Evolutionary conservation across 2,329 filamentous ascomycete genomes (phyloP), one percentile per base, ranked within the genome.

Genomic region (Trichophyton benhamiae): DNA sequence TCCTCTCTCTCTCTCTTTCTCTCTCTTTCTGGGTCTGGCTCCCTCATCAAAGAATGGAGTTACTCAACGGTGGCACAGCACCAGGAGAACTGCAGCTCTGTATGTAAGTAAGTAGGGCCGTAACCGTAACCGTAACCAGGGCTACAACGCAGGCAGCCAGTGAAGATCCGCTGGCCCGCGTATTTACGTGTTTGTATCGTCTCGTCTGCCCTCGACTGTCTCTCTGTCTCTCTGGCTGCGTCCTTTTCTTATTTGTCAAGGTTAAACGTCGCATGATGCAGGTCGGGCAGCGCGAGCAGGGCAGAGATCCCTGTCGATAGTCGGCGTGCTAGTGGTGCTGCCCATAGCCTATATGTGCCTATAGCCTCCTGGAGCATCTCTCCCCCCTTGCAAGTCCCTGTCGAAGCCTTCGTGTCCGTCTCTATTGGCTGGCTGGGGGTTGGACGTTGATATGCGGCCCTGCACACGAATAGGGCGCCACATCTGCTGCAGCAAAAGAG

Each of bases 191-290:
- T 15, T 13, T 38, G 33, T 38, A 30, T 38, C 33, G 30, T 38
- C 33, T 9, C 11, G 9, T 36, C 33, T 11, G 1, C 33, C 33
- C 8, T 36, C 11, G 8, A 11, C 11, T 13, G 8, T 13, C 33
- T 13, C 20, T 13, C 33, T 13, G 1, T 2, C 33, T 38, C 11
- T 13, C 33, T 33, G 30, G 11, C 11, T 38, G 8, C 41, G 38
- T 42, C 41, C n/a, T 33, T 33, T 38, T 38, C 33, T 3, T 38
- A 13, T 38, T 38, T 13, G 33, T 38, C 33, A 53, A 53, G 49
- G 49, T 53, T 53, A 30, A 33, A 53, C 49, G 27, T 53, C 49
- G 49, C 49, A 53, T 53, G 49, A 53, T 25, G 49, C 49, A 53
- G 49, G 49, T 53, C 49, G 49, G 49, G 49, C 49, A 53, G 49